phyloP scores from a whole-genome alignment of 208 protist genomes.

The Trypanosoma avium region DNA sequence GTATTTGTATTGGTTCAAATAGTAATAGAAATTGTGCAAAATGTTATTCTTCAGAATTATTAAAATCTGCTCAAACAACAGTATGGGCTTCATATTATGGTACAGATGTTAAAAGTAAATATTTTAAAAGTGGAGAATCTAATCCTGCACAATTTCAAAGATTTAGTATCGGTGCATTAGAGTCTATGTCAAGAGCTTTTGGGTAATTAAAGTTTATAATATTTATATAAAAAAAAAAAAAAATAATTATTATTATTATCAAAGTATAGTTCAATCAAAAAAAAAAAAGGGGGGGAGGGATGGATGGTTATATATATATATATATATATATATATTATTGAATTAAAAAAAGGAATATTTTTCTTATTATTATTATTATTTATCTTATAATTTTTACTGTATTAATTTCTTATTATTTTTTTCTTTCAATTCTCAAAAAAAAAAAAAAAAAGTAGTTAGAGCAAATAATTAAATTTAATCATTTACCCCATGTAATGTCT shows the following conservation, averaged over 20 bases:
- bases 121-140: conserved; percentile 11
- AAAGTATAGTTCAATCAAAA: neutral
- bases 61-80: conserved; percentile 5
- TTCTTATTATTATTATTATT: neutral
- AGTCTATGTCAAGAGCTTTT: neutral
- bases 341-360: neutral
- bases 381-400: neutral
- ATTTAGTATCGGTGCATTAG: conserved; percentile 14
- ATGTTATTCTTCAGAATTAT: conserved; percentile 9
- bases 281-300: neutral
- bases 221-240: neutral
- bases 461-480: too few species aligned
- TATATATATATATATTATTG: neutral
- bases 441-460: too few species aligned
- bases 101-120: conserved; percentile 4
- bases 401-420: too few species aligned
- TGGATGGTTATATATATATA: neutral
- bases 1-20: conserved; percentile 23
- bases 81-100: conserved; percentile 30
- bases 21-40: conserved; percentile 23
- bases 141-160: conserved; percentile 10
- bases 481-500: conserved; percentile 28
- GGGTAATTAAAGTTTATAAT: neutral
- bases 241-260: neutral
- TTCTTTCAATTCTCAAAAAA: neutral